Evolutionary conservation across 2,329 filamentous ascomycete species (phyloP).

Genomic region (Microcera coccophila): DNA sequence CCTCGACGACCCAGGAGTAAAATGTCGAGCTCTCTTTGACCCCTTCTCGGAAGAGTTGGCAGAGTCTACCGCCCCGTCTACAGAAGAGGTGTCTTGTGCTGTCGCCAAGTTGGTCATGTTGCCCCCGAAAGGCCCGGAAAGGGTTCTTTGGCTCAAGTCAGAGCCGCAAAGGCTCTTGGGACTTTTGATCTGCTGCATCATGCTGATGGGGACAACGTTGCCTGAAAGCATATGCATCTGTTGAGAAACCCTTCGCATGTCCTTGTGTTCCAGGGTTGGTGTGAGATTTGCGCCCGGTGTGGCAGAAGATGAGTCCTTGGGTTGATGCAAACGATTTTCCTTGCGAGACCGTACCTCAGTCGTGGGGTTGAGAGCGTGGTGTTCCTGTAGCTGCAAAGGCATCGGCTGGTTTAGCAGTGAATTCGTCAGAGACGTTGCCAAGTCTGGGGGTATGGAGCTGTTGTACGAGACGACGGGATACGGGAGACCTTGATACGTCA

Average conservation of each 20-base stretch:
- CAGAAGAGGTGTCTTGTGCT: constrained; percentile 8
- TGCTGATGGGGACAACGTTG: constrained; percentile 13
- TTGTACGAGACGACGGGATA: constrained; percentile 19
- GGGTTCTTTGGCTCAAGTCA: constrained; percentile 8
- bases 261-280: constrained; percentile 28
- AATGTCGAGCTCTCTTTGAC: constrained; percentile 45
- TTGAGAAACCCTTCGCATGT: constrained; percentile 41
- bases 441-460: constrained; percentile 27
- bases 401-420: constrained; percentile 48
- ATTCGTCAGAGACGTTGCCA: constrained; percentile 43
- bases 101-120: constrained; percentile 4
- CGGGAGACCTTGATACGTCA: constrained; percentile 8
- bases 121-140: constrained; percentile 6
- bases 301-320: constrained; percentile 8
- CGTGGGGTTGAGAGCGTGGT: constrained; percentile 29
- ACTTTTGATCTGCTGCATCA: constrained; percentile 13
- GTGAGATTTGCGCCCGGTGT: constrained; percentile 10
- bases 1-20: constrained; percentile 33
- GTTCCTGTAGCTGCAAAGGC: constrained; percentile 33
- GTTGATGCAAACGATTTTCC: constrained; percentile 34
- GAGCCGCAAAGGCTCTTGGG: constrained; percentile 7
- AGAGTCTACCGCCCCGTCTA: constrained; percentile 11
- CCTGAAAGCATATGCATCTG: constrained; percentile 31
- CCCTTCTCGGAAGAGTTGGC: constrained; percentile 30
- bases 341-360: constrained; percentile 44